Conservation (phyloP, 768 basidiomycete genomes). For the Tulasnella sp. region DNA sequence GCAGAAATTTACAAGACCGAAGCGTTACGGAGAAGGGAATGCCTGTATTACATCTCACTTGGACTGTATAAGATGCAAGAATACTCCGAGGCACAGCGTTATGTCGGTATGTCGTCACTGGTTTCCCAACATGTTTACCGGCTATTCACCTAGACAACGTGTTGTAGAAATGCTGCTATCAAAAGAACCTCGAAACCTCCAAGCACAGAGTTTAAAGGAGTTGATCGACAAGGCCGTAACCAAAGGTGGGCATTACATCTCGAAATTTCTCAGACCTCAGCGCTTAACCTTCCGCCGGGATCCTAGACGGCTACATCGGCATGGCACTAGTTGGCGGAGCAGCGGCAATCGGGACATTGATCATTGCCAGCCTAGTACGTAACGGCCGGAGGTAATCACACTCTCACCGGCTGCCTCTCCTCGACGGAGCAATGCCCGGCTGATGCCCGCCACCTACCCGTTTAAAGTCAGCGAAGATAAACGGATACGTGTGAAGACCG, state of each 20-base stretch:
- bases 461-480: constrained; percentile 11
- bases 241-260: constrained; percentile 53
- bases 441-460: not conserved
- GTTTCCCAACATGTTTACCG: not conserved
- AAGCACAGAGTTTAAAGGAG: constrained; percentile 79
- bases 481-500: not conserved
- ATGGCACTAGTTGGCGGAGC: constrained; percentile 93
- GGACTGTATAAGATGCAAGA: constrained; percentile 97
- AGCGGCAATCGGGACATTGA: constrained; percentile 75
- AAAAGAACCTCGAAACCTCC: constrained; percentile 90
- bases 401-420: not conserved
- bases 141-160: constrained; percentile 17
- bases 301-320: constrained; percentile 92
- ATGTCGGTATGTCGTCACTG: constrained; percentile 66
- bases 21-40: constrained; percentile 83
- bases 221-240: constrained; percentile 84
- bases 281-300: constrained; percentile 4
- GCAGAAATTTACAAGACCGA: constrained; percentile 89
- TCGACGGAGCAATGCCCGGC: not conserved
- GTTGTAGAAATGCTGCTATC: constrained; percentile 72
- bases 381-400: constrained; percentile 45
- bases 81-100: constrained; percentile 85
- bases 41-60: constrained; percentile 91
- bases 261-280: not conserved
- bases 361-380: constrained; percentile 76